These are phyloP conservation scores for Chytriomyces confervae DNA, from an alignment of 192 early-diverging fungal genomes.

Conservation along the genomic window DNA sequence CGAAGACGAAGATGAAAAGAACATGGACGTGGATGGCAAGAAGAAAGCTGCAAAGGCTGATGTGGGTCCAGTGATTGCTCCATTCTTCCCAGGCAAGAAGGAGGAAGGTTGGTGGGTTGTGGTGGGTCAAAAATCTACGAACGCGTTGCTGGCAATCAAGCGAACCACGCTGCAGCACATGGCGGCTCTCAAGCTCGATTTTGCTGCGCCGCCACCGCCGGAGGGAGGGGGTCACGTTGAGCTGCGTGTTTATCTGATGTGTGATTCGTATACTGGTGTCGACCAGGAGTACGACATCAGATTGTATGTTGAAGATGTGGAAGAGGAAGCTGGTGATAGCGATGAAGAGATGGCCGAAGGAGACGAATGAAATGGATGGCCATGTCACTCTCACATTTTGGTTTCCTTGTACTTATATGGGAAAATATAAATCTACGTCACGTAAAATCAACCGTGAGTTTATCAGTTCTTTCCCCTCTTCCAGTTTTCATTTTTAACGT, in stretches of 20 bases:
- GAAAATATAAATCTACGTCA: background rate
- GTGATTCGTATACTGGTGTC: conserved; percentile 90
- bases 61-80: conserved; percentile 86
- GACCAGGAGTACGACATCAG: conserved; percentile 85
- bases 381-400: background rate
- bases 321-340: conserved; percentile 30
- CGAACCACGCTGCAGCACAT: conserved; percentile 71
- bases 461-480: background rate
- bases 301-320: conserved; percentile 43
- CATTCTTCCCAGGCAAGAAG: conserved; percentile 88
- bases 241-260: conserved; percentile 89
- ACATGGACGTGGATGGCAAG: conserved; percentile 32
- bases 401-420: background rate
- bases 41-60: conserved; percentile 22
- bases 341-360: conserved; percentile 34
- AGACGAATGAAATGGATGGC: conserved; percentile 8
- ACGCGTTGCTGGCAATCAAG: conserved; percentile 88
- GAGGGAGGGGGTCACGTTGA: conserved; percentile 38
- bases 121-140: conserved; percentile 77
- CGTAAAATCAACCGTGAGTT: background rate
- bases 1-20: conserved; percentile 36
- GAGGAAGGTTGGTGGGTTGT: conserved; percentile 99
- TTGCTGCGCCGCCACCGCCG: conserved; percentile 69
- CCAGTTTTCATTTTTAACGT: too few relatives aligned
- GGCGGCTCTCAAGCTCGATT: conserved; percentile 77